Conservation (phyloP, 805 yeast species). For the Candida ipomoeae region DNA sequence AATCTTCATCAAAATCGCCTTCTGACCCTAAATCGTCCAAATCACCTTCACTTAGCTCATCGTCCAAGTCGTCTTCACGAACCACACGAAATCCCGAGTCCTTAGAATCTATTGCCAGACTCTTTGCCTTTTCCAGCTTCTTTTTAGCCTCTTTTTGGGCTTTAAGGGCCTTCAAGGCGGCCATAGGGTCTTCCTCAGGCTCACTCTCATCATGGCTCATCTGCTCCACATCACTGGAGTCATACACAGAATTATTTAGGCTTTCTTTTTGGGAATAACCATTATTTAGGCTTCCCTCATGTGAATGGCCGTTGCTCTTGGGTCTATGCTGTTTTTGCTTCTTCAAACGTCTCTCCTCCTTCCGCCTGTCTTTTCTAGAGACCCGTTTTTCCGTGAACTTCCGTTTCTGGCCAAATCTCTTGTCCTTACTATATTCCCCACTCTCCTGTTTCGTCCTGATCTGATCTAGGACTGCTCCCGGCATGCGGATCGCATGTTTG, state of each 20-base stretch:
- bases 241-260: neutral
- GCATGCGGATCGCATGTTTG: conserved; percentile 49
- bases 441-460: conserved; percentile 38
- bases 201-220: conserved; percentile 12
- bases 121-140: neutral
- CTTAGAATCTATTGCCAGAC: neutral
- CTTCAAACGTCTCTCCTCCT: conserved; percentile 30
- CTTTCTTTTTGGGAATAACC: neutral
- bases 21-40: neutral
- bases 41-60: conserved; percentile 18
- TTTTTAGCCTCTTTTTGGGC: conserved; percentile 8
- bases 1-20: neutral
- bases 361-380: conserved; percentile 33
- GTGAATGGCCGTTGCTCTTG: neutral
- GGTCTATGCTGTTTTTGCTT: conserved; percentile 24
- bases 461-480: conserved; percentile 52
- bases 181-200: conserved; percentile 16
- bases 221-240: no score
- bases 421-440: conserved; percentile 41
- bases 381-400: conserved; percentile 19
- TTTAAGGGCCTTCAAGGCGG: conserved; percentile 18
- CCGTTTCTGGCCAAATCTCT: conserved; percentile 22
- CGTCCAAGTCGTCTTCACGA: conserved; percentile 19
- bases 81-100: conserved; percentile 6
- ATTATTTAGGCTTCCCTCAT: neutral